These are phyloP conservation scores for Hsuehochloa calcarea DNA, from an alignment of 176 grass and related monocot genomes.

Conservation along the genomic window DNA sequence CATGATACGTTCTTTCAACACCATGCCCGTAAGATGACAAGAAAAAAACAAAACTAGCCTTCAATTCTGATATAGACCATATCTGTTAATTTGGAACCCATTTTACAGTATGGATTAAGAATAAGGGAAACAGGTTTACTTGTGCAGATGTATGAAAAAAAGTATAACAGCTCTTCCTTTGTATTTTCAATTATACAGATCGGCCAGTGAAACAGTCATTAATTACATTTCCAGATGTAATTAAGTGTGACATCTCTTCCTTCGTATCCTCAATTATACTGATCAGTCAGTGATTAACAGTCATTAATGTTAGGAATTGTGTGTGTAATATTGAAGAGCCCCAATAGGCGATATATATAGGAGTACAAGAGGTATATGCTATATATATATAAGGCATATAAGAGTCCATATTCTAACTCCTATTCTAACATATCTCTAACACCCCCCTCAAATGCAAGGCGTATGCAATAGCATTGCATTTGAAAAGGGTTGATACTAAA, in stretches of 20 bases:
- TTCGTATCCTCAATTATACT: slow-evolving; percentile 5
- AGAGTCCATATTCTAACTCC: too few species aligned
- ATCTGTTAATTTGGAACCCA: not conserved
- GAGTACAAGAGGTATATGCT: too few species aligned
- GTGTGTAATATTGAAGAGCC: too few species aligned
- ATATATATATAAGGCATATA: too few species aligned
- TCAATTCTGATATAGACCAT: not conserved
- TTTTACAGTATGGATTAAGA: not conserved
- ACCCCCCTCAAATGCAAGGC: too few species aligned
- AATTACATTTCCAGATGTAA: not conserved
- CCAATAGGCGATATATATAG: too few species aligned
- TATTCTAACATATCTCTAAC: too few species aligned
- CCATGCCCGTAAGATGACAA: not conserved
- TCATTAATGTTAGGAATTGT: too few species aligned
- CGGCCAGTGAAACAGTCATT: not conserved
- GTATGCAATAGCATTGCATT: too few species aligned
- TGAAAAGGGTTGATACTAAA: too few species aligned
- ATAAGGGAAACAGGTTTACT: not conserved
- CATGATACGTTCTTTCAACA: not conserved
- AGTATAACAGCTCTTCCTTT: not conserved
- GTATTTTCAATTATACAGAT: not conserved
- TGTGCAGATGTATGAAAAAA: not conserved
- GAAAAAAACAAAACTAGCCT: not conserved
- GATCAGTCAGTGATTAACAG: not conserved
- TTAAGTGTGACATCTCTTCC: not conserved